These are phyloP conservation scores for Vaccinium macrocarpon DNA, from an alignment of 148 eudicot species.

Conservation along the genomic window DNA sequence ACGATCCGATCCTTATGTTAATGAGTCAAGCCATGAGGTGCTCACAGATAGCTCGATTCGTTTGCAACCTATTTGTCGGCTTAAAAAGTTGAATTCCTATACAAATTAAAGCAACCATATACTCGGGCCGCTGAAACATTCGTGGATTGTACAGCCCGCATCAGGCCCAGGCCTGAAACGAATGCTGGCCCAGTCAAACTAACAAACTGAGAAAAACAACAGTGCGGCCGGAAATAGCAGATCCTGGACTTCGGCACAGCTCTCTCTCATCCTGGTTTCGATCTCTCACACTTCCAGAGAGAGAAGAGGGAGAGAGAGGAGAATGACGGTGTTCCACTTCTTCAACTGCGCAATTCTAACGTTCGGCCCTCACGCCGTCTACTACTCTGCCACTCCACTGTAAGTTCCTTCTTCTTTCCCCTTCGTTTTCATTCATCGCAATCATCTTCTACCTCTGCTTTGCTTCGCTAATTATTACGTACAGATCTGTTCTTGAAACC, in stretches of 20 bases:
- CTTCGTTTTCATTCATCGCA: background rate
- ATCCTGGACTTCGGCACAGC: background rate
- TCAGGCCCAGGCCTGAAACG: background rate
- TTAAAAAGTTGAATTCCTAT: too few species aligned
- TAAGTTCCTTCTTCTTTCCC: conserved; percentile 33
- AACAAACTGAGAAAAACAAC: background rate
- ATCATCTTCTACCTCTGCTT: background rate
- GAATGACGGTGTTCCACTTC: conserved; percentile 95
- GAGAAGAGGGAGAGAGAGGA: conserved; percentile 16
- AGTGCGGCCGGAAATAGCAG: background rate
- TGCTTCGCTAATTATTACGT: background rate
- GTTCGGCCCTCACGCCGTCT: conserved; percentile 96
- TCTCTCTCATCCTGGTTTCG: background rate
- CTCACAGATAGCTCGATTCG: too few species aligned
- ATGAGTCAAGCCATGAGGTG: too few species aligned
- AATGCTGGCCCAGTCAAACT: background rate
- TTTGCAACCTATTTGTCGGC: too few species aligned
- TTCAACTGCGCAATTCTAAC: conserved; percentile 93
- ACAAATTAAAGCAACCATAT: too few species aligned
- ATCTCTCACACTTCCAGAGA: conserved; percentile 5
- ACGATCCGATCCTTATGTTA: too few species aligned
- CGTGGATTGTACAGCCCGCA: background rate
- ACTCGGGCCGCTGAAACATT: too few species aligned
- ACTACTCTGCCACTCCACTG: conserved; percentile 96
- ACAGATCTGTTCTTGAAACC: conserved; percentile 18